Percentiles rank a stretch among this genome's conserved stretches.
Conservation (phyloP, 2,329 filamentous ascomycete genomes). For the Aspergillus unguis region DNA sequence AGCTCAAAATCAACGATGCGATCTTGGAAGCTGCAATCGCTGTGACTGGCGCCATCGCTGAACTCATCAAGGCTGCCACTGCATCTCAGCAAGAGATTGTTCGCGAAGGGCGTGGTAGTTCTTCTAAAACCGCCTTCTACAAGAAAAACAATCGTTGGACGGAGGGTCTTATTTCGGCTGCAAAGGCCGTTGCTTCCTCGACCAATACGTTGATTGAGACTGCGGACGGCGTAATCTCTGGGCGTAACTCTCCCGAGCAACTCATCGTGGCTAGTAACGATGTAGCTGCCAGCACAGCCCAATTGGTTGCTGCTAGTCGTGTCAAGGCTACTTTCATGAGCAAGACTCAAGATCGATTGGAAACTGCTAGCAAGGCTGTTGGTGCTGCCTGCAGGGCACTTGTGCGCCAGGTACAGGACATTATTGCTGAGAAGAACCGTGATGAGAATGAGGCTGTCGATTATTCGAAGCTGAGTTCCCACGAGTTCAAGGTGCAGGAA, state of each 20-base stretch:
- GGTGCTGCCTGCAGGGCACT: conserved; percentile 81
- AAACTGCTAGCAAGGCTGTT: conserved; percentile 88
- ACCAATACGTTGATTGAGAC: conserved; percentile 98
- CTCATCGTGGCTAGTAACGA: conserved; percentile 97
- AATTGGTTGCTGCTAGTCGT: conserved; percentile 89
- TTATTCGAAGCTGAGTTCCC: conserved; percentile 80
- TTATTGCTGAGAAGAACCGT: conserved; percentile 81
- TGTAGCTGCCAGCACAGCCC: conserved; percentile 91
- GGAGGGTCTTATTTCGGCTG: conserved; percentile 92
- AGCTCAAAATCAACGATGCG: conserved; percentile 91
- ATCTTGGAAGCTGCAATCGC: conserved; percentile 91
- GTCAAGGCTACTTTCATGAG: conserved; percentile 99
- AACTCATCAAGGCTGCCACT: conserved; percentile 91
- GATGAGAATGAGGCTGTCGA: conserved; percentile 78
- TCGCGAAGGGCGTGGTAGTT: conserved; percentile 80
- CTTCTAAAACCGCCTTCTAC: conserved; percentile 91
- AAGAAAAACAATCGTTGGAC: conserved; percentile 99
- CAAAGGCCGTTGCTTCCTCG: conserved; percentile 89
- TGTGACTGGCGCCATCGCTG: conserved; percentile 89
- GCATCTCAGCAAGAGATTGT: conserved; percentile 95
- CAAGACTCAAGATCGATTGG: conserved; percentile 88
- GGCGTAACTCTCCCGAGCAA: conserved; percentile 90
- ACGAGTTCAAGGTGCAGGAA: conserved; percentile 97
- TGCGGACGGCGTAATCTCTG: conserved; percentile 88
- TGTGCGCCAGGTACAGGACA: conserved; percentile 88